phyloP scores from a whole-genome alignment of 495 filamentous ascomycete species.

The Lindgomyces ingoldianus region DNA sequence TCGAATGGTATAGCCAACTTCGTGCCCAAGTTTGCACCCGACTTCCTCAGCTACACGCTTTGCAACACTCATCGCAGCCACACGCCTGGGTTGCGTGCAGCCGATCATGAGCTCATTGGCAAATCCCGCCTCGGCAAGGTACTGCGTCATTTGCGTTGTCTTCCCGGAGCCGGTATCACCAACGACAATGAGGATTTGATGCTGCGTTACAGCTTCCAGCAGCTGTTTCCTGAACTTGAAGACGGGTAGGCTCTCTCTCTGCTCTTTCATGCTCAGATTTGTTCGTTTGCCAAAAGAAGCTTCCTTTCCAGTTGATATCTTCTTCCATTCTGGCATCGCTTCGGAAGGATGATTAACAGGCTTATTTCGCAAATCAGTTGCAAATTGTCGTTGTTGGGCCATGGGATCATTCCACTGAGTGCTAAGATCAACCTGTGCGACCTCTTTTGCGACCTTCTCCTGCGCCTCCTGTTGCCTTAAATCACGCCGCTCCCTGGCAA shows the following conservation, averaged over 20 bases:
- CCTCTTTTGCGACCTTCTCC: constrained; percentile 76
- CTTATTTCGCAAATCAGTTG: constrained; percentile 70
- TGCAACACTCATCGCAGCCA: constrained; percentile 95
- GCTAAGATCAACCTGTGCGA: constrained; percentile 78
- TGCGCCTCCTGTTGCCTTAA: constrained; percentile 84
- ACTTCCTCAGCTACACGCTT: constrained; percentile 97
- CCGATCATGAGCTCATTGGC: constrained; percentile 88
- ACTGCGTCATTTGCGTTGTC: constrained; percentile 94
- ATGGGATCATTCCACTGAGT: constrained; percentile 98
- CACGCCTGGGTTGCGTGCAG: constrained; percentile 96
- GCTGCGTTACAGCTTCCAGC: constrained; percentile 80
- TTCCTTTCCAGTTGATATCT: constrained; percentile 77
- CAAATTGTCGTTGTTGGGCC: constrained; percentile 85
- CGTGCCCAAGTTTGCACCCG: constrained; percentile 82
- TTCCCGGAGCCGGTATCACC: constrained; percentile 97
- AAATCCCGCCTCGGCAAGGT: constrained; percentile 88
- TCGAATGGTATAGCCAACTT: constrained; percentile 96
- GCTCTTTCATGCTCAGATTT: constrained; percentile 90
- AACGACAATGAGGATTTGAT: constrained; percentile 93
- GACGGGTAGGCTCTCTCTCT: constrained; percentile 86
- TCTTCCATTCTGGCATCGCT: constrained; percentile 89
- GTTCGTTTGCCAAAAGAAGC: constrained; percentile 83
- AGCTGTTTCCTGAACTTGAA: constrained; percentile 87
- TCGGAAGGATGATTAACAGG: constrained; percentile 60
- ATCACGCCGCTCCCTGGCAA: constrained; percentile 92